Evolutionary conservation across 169 alveolate genomes (phyloP).

Genomic region (Plasmodium inui): DNA sequence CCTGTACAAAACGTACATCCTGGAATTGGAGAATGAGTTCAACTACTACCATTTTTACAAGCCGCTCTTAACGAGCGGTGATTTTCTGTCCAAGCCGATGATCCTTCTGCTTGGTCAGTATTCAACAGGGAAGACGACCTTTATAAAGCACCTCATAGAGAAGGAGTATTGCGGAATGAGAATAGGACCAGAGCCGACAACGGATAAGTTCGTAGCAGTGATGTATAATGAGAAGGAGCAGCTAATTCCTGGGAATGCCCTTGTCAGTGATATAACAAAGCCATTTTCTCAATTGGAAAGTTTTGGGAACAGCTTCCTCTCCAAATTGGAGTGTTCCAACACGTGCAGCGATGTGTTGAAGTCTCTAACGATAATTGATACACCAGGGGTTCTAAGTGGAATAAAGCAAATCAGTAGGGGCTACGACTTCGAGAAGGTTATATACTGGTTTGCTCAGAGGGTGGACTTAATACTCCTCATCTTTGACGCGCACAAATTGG

Average conservation of each 20-base stretch:
- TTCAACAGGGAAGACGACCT: slow-evolving; percentile 86
- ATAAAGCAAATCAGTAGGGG: slow-evolving; percentile 87
- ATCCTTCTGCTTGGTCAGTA: slow-evolving; percentile 84
- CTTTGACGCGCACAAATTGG: slow-evolving; percentile 89
- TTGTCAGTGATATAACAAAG: slow-evolving; percentile 85
- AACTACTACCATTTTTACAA: slow-evolving; percentile 78
- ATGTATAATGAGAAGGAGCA: slow-evolving; percentile 80
- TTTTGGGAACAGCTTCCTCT: slow-evolving; percentile 85
- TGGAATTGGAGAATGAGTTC: slow-evolving; percentile 78
- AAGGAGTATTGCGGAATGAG: slow-evolving; percentile 83
- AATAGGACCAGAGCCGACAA: slow-evolving; percentile 90
- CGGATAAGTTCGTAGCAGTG: slow-evolving; percentile 87
- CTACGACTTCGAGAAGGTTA: slow-evolving; percentile 88
- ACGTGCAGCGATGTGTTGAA: slow-evolving; percentile 59
- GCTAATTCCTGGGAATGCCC: slow-evolving; percentile 87
- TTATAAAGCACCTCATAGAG: slow-evolving; percentile 82
- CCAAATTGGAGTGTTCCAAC: slow-evolving; percentile 83
- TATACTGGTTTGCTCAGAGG: slow-evolving; percentile 88
- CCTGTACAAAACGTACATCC: slow-evolving; percentile 50
- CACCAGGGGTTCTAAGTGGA: slow-evolving; percentile 89
- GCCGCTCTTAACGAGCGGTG: slow-evolving; percentile 82
- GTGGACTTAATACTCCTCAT: slow-evolving; percentile 84
- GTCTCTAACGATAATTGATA: slow-evolving; percentile 86
- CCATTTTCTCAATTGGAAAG: slow-evolving; percentile 86
- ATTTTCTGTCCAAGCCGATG: slow-evolving; percentile 85